Percentiles rank a stretch among this genome's conserved stretches.
Evolutionary conservation across 768 basidiomycete genomes (phyloP).

Genomic region (Tulasnella sp.): DNA sequence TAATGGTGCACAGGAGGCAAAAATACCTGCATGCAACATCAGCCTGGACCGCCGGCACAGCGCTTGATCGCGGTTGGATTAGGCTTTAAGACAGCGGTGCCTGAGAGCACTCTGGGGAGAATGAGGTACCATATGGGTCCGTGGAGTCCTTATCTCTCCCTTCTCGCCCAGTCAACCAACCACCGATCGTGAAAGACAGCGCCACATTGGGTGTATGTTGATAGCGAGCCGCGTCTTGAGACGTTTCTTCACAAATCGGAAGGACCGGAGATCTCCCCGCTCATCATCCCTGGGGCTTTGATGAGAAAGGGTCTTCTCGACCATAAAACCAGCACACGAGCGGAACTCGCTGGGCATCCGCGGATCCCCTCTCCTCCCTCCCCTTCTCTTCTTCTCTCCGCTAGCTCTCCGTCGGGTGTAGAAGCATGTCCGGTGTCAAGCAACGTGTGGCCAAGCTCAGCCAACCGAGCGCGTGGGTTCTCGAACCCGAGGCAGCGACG

Average conservation of each 20-base stretch:
- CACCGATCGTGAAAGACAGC: background rate
- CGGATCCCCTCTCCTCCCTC: constrained; percentile 19
- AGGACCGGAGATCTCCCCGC: background rate
- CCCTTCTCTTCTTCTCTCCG: background rate
- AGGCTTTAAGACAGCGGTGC: background rate
- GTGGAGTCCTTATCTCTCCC: background rate
- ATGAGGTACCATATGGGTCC: background rate
- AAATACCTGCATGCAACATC: background rate
- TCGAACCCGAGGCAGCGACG: constrained; percentile 40
- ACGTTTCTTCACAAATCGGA: constrained; percentile 14
- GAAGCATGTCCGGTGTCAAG: background rate
- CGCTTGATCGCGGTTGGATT: background rate
- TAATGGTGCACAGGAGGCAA: background rate
- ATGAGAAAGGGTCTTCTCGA: background rate
- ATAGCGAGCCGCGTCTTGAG: background rate
- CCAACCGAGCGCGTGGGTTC: constrained; percentile 29
- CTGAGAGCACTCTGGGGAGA: background rate
- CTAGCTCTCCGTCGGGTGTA: background rate
- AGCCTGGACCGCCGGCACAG: background rate
- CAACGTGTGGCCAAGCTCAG: background rate
- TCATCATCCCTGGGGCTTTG: constrained; percentile 19
- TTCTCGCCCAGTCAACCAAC: background rate
- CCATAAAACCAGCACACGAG: background rate
- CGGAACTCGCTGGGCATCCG: constrained; percentile 20
- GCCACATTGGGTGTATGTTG: background rate